phyloP scores from a whole-genome alignment of 495 filamentous ascomycete genomes.

The Aspergillus funiculosus region DNA sequence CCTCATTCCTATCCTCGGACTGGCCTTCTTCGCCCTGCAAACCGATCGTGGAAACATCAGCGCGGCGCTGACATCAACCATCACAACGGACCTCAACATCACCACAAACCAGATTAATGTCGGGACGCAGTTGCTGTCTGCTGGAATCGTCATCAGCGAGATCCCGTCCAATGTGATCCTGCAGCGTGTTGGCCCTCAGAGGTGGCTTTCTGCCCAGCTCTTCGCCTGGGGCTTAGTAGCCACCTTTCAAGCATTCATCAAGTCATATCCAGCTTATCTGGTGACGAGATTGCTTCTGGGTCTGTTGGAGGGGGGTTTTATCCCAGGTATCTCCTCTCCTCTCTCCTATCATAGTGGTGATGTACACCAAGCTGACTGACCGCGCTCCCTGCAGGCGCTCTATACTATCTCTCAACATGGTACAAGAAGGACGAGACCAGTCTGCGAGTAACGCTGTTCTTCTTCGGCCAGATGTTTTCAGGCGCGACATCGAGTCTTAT shows the following conservation, averaged over 20 bases:
- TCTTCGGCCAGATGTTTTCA: constrained; percentile 50
- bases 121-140: constrained; percentile 49
- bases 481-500: constrained; percentile 49
- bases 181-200: constrained; percentile 48
- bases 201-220: constrained; percentile 52
- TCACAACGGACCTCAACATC: constrained; percentile 49
- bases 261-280: constrained; percentile 45
- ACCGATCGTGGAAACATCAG: constrained; percentile 51
- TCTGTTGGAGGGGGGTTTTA: constrained; percentile 55
- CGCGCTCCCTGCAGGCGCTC: constrained; percentile 42
- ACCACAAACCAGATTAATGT: constrained; percentile 54
- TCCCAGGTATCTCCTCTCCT: constrained; percentile 41
- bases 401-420: constrained; percentile 56
- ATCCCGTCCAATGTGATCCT: constrained; percentile 54
- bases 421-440: constrained; percentile 54
- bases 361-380: too few relatives aligned
- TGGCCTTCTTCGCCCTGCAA: constrained; percentile 56
- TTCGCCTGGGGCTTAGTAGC: constrained; percentile 56
- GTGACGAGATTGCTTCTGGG: constrained; percentile 50
- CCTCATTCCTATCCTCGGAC: constrained; percentile 45
- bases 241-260: constrained; percentile 54
- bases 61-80: constrained; percentile 44
- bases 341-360: too few relatives aligned
- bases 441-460: constrained; percentile 49
- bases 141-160: constrained; percentile 53